These are phyloP conservation scores for Aspergillus viridinutans DNA, from an alignment of 2,329 filamentous ascomycete genomes.

Conservation along the genomic window DNA sequence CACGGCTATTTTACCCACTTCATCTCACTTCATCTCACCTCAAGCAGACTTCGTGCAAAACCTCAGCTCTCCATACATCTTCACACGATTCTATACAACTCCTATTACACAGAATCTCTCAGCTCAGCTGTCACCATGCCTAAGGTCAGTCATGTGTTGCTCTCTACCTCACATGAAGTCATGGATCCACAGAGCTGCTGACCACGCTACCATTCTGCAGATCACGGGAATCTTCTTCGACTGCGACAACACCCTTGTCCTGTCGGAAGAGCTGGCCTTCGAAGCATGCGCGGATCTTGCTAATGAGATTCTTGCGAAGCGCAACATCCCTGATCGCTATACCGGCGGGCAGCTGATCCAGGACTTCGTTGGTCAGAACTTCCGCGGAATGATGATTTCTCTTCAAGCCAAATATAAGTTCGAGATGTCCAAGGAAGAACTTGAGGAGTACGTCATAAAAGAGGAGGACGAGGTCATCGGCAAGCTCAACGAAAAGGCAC, in stretches of 20 bases:
- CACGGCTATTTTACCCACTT: background rate
- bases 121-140: conserved; percentile 24
- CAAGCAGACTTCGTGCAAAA: background rate
- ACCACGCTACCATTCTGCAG: conserved; percentile 29
- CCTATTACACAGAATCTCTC: background rate
- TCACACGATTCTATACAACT: background rate
- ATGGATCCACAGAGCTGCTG: conserved; percentile 14
- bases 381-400: conserved; percentile 80
- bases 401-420: conserved; percentile 75
- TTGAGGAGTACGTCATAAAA: conserved; percentile 67
- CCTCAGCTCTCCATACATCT: background rate
- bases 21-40: background rate
- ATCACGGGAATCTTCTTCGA: conserved; percentile 72
- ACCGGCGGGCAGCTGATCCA: conserved; percentile 72
- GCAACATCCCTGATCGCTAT: conserved; percentile 64
- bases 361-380: conserved; percentile 92
- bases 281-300: conserved; percentile 85
- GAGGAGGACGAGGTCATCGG: conserved; percentile 82
- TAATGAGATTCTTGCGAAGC: conserved; percentile 73
- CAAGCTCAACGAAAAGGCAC: conserved; percentile 66
- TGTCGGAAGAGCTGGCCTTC: conserved; percentile 86
- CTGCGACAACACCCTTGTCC: conserved; percentile 83
- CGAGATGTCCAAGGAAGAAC: conserved; percentile 61
- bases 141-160: conserved; percentile 25
- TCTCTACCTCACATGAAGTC: background rate